A percentile compares a stretch with the other conserved stretches of the same genome.
Conservation (phyloP, 1,139 yeast species). For the Geotrichum klebahnii region DNA sequence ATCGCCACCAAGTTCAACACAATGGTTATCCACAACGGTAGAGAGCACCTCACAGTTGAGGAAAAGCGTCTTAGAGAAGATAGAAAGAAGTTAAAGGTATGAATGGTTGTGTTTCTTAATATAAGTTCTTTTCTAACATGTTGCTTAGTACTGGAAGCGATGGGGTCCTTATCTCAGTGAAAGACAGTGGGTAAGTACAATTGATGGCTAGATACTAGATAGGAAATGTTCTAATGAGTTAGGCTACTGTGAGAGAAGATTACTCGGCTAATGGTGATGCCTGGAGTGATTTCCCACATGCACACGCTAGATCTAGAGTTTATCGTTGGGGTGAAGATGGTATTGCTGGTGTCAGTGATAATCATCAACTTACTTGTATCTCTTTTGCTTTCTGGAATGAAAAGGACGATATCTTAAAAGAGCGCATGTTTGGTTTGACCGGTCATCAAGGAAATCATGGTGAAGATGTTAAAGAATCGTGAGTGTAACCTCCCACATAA, state of each 20-base stretch:
- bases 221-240: not conserved
- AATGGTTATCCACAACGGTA: constrained; percentile 36
- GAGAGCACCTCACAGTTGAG: constrained; percentile 49
- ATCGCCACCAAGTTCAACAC: not conserved
- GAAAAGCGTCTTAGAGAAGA: constrained; percentile 65
- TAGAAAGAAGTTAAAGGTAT: constrained; percentile 44
- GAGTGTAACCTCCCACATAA: not conserved
- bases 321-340: constrained; percentile 98
- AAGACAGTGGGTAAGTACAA: constrained; percentile 64
- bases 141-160: constrained; percentile 60
- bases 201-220: not conserved
- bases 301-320: constrained; percentile 75
- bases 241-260: constrained; percentile 86
- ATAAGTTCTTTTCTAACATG: not conserved
- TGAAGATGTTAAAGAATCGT: constrained; percentile 83
- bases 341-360: constrained; percentile 84
- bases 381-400: constrained; percentile 91
- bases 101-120: constrained; percentile 1
- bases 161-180: constrained; percentile 95
- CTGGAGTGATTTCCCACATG: constrained; percentile 88
- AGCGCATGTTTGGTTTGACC: constrained; percentile 82
- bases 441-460: constrained; percentile 96
- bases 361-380: constrained; percentile 72
- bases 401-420: constrained; percentile 79
- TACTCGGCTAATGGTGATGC: constrained; percentile 84